Conservation (phyloP, 768 basidiomycete species). For the Xerocomus potaroensis region DNA sequence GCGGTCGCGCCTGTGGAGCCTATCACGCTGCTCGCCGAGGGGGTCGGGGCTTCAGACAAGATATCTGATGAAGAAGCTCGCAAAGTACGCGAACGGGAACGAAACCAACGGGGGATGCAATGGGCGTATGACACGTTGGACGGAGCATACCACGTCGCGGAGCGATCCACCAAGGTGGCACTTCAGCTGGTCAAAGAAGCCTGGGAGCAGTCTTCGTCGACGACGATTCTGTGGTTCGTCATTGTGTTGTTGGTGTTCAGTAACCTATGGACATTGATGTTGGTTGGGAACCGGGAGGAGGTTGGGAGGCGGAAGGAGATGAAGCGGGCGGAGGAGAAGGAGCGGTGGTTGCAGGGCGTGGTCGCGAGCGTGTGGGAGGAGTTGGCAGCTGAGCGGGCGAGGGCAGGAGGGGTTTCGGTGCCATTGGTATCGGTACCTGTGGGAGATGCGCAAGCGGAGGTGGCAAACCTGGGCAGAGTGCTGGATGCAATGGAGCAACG, state of each 20-base stretch:
- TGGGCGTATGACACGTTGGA: slow-evolving; percentile 89
- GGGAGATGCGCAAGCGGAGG: slow-evolving; percentile 43
- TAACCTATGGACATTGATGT: slow-evolving; percentile 67
- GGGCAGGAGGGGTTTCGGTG: slow-evolving; percentile 10
- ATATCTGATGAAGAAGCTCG: slow-evolving; percentile 14
- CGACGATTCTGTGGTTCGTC: slow-evolving; percentile 67
- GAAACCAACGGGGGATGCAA: slow-evolving; percentile 69
- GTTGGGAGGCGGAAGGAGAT: slow-evolving; percentile 42
- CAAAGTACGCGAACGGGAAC: slow-evolving; percentile 63
- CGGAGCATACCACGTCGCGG: slow-evolving; percentile 68
- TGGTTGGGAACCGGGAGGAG: slow-evolving; percentile 46
- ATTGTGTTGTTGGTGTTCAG: slow-evolving; percentile 70
- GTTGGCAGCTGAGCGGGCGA: slow-evolving; percentile 44
- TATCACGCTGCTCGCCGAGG: slow-evolving; percentile 24
- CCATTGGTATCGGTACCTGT: slow-evolving; percentile 19
- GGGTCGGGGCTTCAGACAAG: slow-evolving; percentile 1
- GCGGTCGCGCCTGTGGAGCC: slow-evolving; percentile 46
- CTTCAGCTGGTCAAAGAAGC: slow-evolving; percentile 75
- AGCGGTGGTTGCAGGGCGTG: slow-evolving; percentile 71
- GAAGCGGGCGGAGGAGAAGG: slow-evolving; percentile 59
- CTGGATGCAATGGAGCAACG: slow-evolving; percentile 60
- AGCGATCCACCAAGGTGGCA: slow-evolving; percentile 64
- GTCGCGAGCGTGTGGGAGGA: slow-evolving; percentile 73
- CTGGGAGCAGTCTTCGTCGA: slow-evolving; percentile 73
- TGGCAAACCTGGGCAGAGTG: slow-evolving; percentile 42